Percentiles rank a stretch among this genome's conserved stretches.
phyloP scores from a whole-genome alignment of 306 rosid genomes.

The Arachis hypogaea region DNA sequence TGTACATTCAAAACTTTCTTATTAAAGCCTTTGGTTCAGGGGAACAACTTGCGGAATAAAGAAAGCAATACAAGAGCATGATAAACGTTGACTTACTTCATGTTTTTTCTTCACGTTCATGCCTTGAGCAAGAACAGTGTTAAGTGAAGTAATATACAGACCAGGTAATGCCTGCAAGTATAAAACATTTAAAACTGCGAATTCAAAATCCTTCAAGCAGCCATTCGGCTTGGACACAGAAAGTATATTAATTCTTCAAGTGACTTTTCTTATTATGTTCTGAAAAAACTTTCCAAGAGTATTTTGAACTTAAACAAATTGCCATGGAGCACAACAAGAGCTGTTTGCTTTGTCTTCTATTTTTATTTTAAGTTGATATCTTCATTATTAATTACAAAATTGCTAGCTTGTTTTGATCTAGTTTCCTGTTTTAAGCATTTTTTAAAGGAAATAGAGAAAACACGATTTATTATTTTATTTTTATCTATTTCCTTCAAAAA shows the following conservation, averaged over 20 bases:
- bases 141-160: slow-evolving; percentile 55
- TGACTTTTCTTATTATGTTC: slow-evolving; percentile 16
- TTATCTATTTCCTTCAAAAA: background rate
- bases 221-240: slow-evolving; percentile 12
- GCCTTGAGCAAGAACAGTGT: slow-evolving; percentile 80
- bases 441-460: background rate
- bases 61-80: slow-evolving; percentile 29
- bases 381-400: background rate
- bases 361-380: background rate
- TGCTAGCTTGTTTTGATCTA: background rate
- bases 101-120: slow-evolving; percentile 88
- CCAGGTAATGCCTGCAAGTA: slow-evolving; percentile 71
- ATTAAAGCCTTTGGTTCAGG: slow-evolving; percentile 27
- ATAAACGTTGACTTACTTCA: slow-evolving; percentile 60
- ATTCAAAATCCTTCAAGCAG: slow-evolving; percentile 36
- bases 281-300: background rate
- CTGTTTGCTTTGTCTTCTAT: background rate
- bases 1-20: slow-evolving; percentile 9
- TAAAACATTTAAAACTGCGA: slow-evolving; percentile 20
- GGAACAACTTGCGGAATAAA: slow-evolving; percentile 22
- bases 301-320: slow-evolving; percentile 26
- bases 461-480: too few species aligned
- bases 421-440: background rate
- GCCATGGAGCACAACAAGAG: slow-evolving; percentile 3
- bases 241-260: slow-evolving; percentile 27